Base-by-base conservation (phyloP, 2,329 filamentous ascomycete species). In the Botryotinia convoluta region DNA sequence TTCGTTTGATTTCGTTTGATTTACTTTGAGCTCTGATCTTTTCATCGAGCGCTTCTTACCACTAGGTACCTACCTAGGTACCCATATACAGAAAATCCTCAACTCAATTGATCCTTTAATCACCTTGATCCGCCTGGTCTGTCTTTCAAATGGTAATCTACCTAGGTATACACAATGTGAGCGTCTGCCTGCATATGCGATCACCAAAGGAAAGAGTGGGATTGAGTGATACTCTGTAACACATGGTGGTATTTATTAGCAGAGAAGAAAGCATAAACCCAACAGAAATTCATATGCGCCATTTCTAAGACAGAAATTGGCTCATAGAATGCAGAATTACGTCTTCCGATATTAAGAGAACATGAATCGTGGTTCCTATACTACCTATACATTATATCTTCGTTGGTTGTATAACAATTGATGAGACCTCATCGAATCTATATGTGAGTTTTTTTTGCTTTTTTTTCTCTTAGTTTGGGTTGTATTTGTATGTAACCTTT, bases 221-320 rank as follows among this genome's bases (percentile, higher is more conserved):
- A 39, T 32, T 32, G 57, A 63, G 61, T 63, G 60, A 62, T 62
- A 39, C 45, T 51, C n/a, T 44, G 51, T 44, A 26, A 20, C 54
- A 70, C 54, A 69, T 60, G 71, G 51, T 68, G 51, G 64, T 68
- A 68, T 60, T 26, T 39, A 48, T 72, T 68, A 68, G 29, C 42
- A 71, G 18, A 64, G 42, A 51, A 69, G 29, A 63, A 54, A 29
- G 42, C 39, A 48, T n/a, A 35, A 48, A 29, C 26, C 29, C 39
- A 68, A 54, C 54, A 70, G 63, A 60, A 67, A 71, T 72, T 45
- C 54, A 22, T 68, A 74, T 75, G 74, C 73, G 74, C 70, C 60
- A 75, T 75, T 76, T 76, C 72, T 61, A 62, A 73, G 68, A 35
- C 73, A 42, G 37, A 64, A 72, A 75, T 75, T 74, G 64, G 73